Evolutionary conservation across 1,284 basidiomycete genomes (phyloP), one percentile per base, ranked within the genome.

Genomic region (Ceratobasidium sp.): DNA sequence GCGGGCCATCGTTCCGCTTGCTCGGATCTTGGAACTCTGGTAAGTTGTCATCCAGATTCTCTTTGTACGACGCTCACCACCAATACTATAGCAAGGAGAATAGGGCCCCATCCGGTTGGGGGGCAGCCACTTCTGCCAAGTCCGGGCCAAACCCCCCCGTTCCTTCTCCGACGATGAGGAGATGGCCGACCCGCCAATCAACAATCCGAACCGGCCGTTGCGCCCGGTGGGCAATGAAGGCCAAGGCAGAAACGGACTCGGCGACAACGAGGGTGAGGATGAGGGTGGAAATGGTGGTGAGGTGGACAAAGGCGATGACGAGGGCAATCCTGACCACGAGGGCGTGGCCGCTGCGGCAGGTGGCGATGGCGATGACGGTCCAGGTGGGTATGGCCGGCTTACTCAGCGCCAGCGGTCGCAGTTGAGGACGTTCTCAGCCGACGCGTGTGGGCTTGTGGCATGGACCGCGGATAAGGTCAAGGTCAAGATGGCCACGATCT

Each of bases 331-430:
- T 4, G 33, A 33, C 33, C 33, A 33, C 2, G 33, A 33, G 33
- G 33, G 33, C 33, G 33, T 33, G 33, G 33, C 33, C 33, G 33
- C 33, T 33, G 33, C 33, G 9, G 20, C 15, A n/a, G 55, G 55
- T 18, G 55, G 55, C 9, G 55, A 56, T 10, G 55, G 26, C 55
- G 55, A 7, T 2, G 55, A 56, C 20, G 55, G 2, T n/a, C 55
- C 20, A 6, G 55, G 55, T 2, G 55, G 20, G 9, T 9, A n/a
- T 9, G 55, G 23, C 2, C 20, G 26, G 58, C 58, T 60, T 26
- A 60, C 58, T 13, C 26, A 33, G 58, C 58, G 58, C 18, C 58
- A 60, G 58, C 58, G 58, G 26, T 60, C 58, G 10, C 58, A 60
- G 58, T 26, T 60, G 26, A 7, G 58, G 6, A 3, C 12, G 26